These are phyloP conservation scores for Ustilago nuda DNA, from an alignment of 1,284 basidiomycete genomes.

Conservation along the genomic window DNA sequence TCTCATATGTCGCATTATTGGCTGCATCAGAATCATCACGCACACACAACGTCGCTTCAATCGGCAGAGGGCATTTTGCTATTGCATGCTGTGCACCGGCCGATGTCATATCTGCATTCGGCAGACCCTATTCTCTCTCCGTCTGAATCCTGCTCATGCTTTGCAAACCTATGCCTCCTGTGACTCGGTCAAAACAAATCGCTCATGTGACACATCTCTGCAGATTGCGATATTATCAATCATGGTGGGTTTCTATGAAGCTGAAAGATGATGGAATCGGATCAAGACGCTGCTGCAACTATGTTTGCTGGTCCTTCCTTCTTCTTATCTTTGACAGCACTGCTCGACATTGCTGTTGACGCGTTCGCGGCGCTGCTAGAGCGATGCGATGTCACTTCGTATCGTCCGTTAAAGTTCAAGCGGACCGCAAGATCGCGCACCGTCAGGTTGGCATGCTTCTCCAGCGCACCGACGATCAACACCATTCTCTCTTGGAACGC, in stretches of 20 bases:
- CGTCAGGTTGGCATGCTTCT: conserved; percentile 65
- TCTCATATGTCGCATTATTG: too few relatives aligned
- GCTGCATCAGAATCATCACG: too few relatives aligned
- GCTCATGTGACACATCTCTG: too few relatives aligned
- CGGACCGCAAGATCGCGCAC: conserved; percentile 57
- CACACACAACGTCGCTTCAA: too few relatives aligned
- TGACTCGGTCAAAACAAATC: too few relatives aligned
- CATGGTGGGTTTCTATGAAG: not conserved
- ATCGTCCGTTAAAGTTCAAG: conserved; percentile 65
- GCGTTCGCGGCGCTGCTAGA: conserved; percentile 12
- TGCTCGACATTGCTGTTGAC: conserved; percentile 6
- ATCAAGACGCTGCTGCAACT: conserved; percentile 2
- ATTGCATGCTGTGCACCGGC: not conserved
- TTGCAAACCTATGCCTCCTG: too few relatives aligned
- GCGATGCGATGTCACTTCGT: conserved; percentile 37
- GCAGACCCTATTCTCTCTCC: not conserved
- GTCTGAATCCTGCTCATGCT: too few relatives aligned
- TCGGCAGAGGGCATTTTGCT: too few relatives aligned
- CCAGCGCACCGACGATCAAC: conserved; percentile 57
- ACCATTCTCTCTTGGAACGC: conserved; percentile 60
- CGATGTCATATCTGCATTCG: not conserved
- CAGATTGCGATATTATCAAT: not conserved
- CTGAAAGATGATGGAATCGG: not conserved
- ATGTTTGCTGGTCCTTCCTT: conserved; percentile 20
- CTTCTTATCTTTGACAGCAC: conserved; percentile 14